Base-by-base conservation (phyloP, 768 basidiomycete genomes). In the Amanita brunnescens region DNA sequence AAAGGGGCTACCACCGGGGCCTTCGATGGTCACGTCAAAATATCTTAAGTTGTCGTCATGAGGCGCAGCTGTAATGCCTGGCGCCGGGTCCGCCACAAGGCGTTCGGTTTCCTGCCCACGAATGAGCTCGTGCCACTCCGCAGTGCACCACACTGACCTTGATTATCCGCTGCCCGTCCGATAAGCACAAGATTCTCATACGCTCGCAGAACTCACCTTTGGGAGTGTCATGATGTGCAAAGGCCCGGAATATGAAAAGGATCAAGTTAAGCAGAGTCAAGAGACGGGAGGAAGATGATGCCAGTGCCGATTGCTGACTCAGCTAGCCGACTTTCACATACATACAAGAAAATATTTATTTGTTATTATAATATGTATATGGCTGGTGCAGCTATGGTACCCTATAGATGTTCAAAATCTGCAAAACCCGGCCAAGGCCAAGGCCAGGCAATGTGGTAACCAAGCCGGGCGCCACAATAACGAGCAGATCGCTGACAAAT, bases 11-110 rank as follows among this genome's bases (percentile, higher is more conserved):
- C 90, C 91, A 55, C 83, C 88, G 1, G 96, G 96, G 21, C 96
- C 96, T 61, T 91, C 78, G 58, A 99, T 95, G 39, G 91, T 87
- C 45, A 99, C 96, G 73, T 99, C 93, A 70, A 99, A 99, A 75
- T 99, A 97, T 47, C 96, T 79, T 52, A 99, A 73, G 69, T 99
- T 99, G 63, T 99, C 96, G 2, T 98, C 93, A 59, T 98, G 96
- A 2, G 96, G 94, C 5, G 75, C 68, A 16, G 96, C 96, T n/a
- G 90, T 81, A 53, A 99, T 98, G 47, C 96, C 96, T 18, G 96
- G 96, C 2, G 94, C 94, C 16, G 95, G 93, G 71, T 99, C 96
- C 38, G 91, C 85, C 40, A 95, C 85, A 13, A 99, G 85, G 29
- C 96, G 81, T 67, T 98, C 94, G 30, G 96, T 99, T 78, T 98